Conservation (phyloP, 768 basidiomycete species). For the Termitomyces sp. region DNA sequence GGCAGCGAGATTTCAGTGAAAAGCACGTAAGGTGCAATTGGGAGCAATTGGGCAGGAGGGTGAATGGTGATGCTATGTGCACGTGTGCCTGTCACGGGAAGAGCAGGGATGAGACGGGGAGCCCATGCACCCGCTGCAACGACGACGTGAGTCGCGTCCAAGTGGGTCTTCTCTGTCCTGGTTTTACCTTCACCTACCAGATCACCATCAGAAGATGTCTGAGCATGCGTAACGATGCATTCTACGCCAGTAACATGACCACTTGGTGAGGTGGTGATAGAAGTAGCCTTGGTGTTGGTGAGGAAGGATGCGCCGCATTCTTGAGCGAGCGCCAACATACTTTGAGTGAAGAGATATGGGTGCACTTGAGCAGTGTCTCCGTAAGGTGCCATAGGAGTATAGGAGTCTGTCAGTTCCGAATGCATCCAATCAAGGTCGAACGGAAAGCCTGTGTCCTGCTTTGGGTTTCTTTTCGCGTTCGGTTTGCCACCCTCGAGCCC, state of each 20-base stretch:
- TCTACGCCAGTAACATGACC: slow-evolving; percentile 48
- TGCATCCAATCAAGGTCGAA: slow-evolving; percentile 52
- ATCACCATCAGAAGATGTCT: not conserved
- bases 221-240: slow-evolving; percentile 22
- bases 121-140: slow-evolving; percentile 91
- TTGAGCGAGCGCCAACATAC: slow-evolving; percentile 63
- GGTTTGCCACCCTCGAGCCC: slow-evolving; percentile 35
- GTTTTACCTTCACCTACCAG: slow-evolving; percentile 13
- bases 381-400: slow-evolving; percentile 52
- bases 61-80: slow-evolving; percentile 72
- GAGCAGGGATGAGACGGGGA: slow-evolving; percentile 46
- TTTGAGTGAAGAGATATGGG: slow-evolving; percentile 69
- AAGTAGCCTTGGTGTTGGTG: slow-evolving; percentile 37
- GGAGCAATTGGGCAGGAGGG: slow-evolving; percentile 34
- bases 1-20: slow-evolving; percentile 68
- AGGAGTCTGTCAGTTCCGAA: slow-evolving; percentile 55
- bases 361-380: slow-evolving; percentile 76
- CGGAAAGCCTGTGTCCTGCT: slow-evolving; percentile 37
- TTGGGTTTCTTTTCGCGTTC: slow-evolving; percentile 7
- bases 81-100: slow-evolving; percentile 61
- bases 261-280: slow-evolving; percentile 30
- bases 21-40: slow-evolving; percentile 71
- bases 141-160: slow-evolving; percentile 66
- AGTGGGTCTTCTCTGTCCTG: slow-evolving; percentile 20
- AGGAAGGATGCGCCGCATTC: slow-evolving; percentile 49